Evolutionary conservation across 345 rosid genomes (phyloP), one percentile per base, ranked within the genome.

Genomic region (Dimocarpus longan): DNA sequence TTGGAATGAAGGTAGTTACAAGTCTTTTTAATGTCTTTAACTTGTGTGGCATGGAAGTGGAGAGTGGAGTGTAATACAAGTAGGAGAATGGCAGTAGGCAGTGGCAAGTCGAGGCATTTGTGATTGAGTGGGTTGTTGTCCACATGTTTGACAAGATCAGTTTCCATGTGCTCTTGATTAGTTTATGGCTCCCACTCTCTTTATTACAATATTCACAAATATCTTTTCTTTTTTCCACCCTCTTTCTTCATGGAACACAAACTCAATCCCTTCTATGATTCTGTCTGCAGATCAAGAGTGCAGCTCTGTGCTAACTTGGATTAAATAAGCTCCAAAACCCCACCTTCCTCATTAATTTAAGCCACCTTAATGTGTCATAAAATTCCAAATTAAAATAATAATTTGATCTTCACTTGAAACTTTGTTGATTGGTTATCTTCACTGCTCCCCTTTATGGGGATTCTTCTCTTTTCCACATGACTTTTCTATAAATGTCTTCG

Each of bases 381-480:
- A 4, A 68, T 75, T 64, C 57, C 32, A 52, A 13, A 66, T 65
- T 15, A 67, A 52, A 57, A 46, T 32, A 12, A 24, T n/a, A 48
- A 16, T 7, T 75, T 82, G 52, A 42, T 68, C 56, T 64, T 73
- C 56, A 50, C 44, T 79, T 48, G 73, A 71, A 56, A 21, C 16
- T 46, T 63, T 75, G 71, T 78, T 66, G 70, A 64, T 83, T 73
- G 86, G 67, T 71, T 77, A 59, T 50, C 83, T 76, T 42, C 74
- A 32, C 71, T 60, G 81, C 77, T 18, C 39, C 83, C 57, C 80
- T 74, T 81, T 68, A 19, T 26, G 81, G 73, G 78, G 81, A 83
- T 80, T 77, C 85, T 74, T 74, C 86, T 74, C 85, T 75, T 77
- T 73, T 82, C 78, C 84, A 91, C 81, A 79, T 84, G 82, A 86